Evolutionary conservation across 225 moss, liverwort and hornwort species (phyloP).

Genomic region (Anthoceros angustus): DNA sequence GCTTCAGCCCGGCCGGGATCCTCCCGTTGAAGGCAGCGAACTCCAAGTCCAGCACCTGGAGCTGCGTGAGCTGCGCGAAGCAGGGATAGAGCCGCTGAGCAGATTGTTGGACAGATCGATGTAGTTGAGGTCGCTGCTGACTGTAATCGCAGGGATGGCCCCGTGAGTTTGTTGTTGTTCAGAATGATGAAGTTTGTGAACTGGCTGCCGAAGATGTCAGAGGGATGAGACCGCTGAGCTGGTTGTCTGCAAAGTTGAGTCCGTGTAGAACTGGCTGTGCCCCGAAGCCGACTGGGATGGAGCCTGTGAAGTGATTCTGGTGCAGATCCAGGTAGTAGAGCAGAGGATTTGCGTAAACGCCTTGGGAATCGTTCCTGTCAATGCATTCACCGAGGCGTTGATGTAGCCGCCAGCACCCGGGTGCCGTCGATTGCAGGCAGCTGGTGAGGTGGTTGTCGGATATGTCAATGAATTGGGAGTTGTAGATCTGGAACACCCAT

Average conservation of each 20-base stretch:
- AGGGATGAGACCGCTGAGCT: slow-evolving; percentile 8
- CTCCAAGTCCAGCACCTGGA: not conserved
- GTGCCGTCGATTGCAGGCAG: slow-evolving; percentile 6
- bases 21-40: not conserved
- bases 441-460: slow-evolving; percentile 16
- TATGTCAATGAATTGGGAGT: slow-evolving; percentile 7
- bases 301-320: slow-evolving; percentile 4
- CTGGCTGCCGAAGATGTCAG: not conserved
- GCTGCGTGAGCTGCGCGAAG: not conserved
- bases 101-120: slow-evolving; percentile 11
- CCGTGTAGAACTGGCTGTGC: not conserved
- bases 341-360: not conserved
- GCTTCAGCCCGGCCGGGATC: not conserved
- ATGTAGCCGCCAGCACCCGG: not conserved
- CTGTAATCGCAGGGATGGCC: slow-evolving; percentile 5
- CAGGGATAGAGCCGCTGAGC: slow-evolving; percentile 11
- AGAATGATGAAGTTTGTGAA: slow-evolving; percentile 10
- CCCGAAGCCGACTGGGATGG: slow-evolving; percentile 6
- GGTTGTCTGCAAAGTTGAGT: slow-evolving; percentile 10
- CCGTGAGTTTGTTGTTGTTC: slow-evolving; percentile 12
- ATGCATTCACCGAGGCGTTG: slow-evolving; percentile 11
- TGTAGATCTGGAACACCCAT: slow-evolving; percentile 12
- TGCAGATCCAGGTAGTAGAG: not conserved
- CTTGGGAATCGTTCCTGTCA: not conserved
- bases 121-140: not conserved